These are phyloP conservation scores for Fragaria iinumae DNA, from an alignment of 306 rosid species.

Conservation along the genomic window DNA sequence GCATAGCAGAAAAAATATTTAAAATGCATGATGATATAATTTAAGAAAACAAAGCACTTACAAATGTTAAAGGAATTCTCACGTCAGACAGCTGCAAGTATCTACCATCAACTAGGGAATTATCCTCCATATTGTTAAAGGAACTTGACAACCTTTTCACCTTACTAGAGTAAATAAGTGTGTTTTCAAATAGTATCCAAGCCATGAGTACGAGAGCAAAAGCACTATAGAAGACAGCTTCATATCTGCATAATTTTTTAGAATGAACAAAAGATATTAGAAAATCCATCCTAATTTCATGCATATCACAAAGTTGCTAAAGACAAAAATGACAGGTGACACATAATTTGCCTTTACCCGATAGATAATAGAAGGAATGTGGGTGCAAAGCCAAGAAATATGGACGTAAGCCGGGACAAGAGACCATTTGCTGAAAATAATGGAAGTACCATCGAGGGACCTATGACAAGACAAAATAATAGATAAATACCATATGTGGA, in stretches of 20 bases:
- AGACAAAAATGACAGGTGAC: constrained; percentile 11
- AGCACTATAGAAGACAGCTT: constrained; percentile 81
- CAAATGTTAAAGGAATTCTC: constrained; percentile 73
- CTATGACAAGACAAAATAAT: constrained; percentile 40
- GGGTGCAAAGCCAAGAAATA: constrained; percentile 90
- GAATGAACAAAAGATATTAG: neutral
- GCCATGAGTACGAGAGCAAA: constrained; percentile 83
- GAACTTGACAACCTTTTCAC: constrained; percentile 44
- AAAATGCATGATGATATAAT: constrained; percentile 12
- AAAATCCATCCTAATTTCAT: neutral
- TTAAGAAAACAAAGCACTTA: constrained; percentile 43
- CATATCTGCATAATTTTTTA: constrained; percentile 62
- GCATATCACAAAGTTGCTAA: constrained; percentile 6
- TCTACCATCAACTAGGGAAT: constrained; percentile 49
- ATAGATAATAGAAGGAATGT: constrained; percentile 89
- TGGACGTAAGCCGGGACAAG: constrained; percentile 76
- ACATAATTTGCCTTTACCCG: constrained; percentile 52
- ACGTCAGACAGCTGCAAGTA: constrained; percentile 76
- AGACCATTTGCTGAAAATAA: constrained; percentile 71
- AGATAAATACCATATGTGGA: constrained; percentile 24
- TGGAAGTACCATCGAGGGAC: constrained; percentile 76
- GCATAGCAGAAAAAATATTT: constrained; percentile 1
- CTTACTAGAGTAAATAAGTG: constrained; percentile 56
- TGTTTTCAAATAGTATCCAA: constrained; percentile 84
- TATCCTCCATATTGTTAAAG: constrained; percentile 30